phyloP scores from a whole-genome alignment of 2,329 filamentous ascomycete species.

The Monilinia fructicola region DNA sequence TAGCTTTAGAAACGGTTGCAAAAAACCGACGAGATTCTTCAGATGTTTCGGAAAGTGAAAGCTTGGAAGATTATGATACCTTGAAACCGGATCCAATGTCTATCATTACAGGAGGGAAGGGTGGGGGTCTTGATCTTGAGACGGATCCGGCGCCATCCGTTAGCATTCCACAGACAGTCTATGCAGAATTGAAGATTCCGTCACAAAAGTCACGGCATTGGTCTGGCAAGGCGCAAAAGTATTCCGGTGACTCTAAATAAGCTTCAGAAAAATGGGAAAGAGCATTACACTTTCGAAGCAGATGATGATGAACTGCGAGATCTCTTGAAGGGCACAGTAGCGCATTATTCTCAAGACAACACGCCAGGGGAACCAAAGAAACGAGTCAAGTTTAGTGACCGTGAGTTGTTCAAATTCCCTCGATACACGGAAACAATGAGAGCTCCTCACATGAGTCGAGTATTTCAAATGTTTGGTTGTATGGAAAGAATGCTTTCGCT shows the following conservation, averaged over 20 bases:
- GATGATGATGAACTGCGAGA: slow-evolving; percentile 36
- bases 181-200: slow-evolving; percentile 29
- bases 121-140: slow-evolving; percentile 39
- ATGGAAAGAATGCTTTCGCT: background rate
- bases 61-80: slow-evolving; percentile 40
- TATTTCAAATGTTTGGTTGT: background rate
- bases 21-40: slow-evolving; percentile 23
- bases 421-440: background rate
- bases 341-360: slow-evolving; percentile 34
- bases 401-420: background rate
- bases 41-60: slow-evolving; percentile 32
- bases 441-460: background rate
- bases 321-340: slow-evolving; percentile 34
- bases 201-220: slow-evolving; percentile 24
- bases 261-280: slow-evolving; percentile 31
- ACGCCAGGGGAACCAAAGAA: slow-evolving; percentile 33
- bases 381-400: slow-evolving; percentile 47
- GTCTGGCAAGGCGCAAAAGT: slow-evolving; percentile 30
- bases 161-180: slow-evolving; percentile 26
- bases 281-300: slow-evolving; percentile 36
- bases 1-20: slow-evolving; percentile 31
- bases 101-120: slow-evolving; percentile 39
- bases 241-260: slow-evolving; percentile 39
- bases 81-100: slow-evolving; percentile 35
- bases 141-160: slow-evolving; percentile 22